phyloP scores from a whole-genome alignment of 805 yeast species.

The Nakazawaea wickerhamii region DNA sequence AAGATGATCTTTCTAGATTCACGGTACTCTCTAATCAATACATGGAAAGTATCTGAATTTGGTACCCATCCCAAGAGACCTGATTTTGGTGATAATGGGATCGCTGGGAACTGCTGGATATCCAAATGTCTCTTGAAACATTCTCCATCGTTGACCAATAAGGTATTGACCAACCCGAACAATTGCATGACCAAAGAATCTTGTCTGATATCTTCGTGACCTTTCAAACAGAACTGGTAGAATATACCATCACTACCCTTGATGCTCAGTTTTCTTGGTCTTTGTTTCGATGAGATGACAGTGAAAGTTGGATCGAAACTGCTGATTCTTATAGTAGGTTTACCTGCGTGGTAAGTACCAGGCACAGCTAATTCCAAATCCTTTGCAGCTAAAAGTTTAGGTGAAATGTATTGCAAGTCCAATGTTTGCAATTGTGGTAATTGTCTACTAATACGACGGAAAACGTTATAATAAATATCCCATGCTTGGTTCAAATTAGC shows the following conservation, averaged over 20 bases:
- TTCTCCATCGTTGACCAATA: constrained; percentile 85
- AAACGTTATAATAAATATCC: constrained; percentile 93
- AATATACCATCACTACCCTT: constrained; percentile 90
- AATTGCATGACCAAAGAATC: constrained; percentile 97
- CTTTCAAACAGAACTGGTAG: constrained; percentile 78
- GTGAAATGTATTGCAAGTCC: constrained; percentile 91
- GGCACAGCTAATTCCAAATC: constrained; percentile 88
- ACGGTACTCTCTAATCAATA: constrained; percentile 84
- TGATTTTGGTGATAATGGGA: constrained; percentile 94
- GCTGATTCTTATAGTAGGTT: constrained; percentile 65
- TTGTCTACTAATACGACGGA: constrained; percentile 85
- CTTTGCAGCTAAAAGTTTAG: constrained; percentile 71
- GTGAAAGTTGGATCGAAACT: constrained; percentile 78
- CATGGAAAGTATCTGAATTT: constrained; percentile 95
- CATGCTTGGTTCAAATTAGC: constrained; percentile 94
- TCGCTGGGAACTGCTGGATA: constrained; percentile 88
- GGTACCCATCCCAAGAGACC: constrained; percentile 97
- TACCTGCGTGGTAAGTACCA: constrained; percentile 86
- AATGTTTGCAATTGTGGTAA: constrained; percentile 80
- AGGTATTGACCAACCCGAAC: constrained; percentile 90
- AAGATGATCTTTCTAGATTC: constrained; percentile 84
- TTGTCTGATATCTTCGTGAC: constrained; percentile 97
- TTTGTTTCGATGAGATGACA: constrained; percentile 90
- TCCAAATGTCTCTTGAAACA: constrained; percentile 94
- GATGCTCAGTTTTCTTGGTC: constrained; percentile 81